Conservation (phyloP, 106 monocot species). For the Apostasia ramifera region DNA sequence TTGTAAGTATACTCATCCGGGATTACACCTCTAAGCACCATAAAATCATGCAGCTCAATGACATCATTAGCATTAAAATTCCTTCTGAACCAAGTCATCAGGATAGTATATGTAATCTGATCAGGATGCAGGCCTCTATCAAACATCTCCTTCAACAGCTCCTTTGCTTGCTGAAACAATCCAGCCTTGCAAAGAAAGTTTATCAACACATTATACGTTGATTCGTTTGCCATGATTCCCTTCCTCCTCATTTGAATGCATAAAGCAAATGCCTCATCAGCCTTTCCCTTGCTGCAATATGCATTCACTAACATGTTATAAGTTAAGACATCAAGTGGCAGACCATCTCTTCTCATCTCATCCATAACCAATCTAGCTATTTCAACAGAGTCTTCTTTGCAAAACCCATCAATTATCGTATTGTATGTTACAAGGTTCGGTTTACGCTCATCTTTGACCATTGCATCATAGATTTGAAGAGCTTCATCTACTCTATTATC, state of each 20-base stretch:
- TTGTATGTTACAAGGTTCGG: conserved; percentile 36
- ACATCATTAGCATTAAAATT: conserved; percentile 19
- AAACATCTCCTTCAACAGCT: conserved; percentile 32
- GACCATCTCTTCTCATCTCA: conserved; percentile 11
- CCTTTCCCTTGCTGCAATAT: conserved; percentile 11
- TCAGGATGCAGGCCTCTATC: conserved; percentile 18
- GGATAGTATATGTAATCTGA: conserved; percentile 30
- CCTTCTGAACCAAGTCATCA: conserved; percentile 19
- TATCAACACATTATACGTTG: conserved; percentile 33
- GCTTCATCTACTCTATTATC: conserved; percentile 22
- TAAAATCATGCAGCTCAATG: conserved; percentile 30
- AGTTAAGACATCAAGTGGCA: conserved; percentile 13
- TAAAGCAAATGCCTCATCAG: conserved; percentile 20
- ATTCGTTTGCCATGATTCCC: conserved; percentile 14
- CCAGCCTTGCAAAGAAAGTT: conserved; percentile 25
- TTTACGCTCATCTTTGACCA: conserved; percentile 16
- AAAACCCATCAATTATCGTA: conserved; percentile 30
- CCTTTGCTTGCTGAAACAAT: conserved; percentile 22
- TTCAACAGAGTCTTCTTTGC: conserved; percentile 14
- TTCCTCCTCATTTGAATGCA: conserved; percentile 19
- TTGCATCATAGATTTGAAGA: conserved; percentile 21
- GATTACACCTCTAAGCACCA: conserved; percentile 28
- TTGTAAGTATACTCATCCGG: conserved; percentile 27
- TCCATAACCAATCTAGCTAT: conserved; percentile 13
- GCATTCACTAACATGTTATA: conserved; percentile 27